phyloP scores from a whole-genome alignment of 2,329 filamentous ascomycete genomes.

The Pseudogymnoascus sp. region DNA sequence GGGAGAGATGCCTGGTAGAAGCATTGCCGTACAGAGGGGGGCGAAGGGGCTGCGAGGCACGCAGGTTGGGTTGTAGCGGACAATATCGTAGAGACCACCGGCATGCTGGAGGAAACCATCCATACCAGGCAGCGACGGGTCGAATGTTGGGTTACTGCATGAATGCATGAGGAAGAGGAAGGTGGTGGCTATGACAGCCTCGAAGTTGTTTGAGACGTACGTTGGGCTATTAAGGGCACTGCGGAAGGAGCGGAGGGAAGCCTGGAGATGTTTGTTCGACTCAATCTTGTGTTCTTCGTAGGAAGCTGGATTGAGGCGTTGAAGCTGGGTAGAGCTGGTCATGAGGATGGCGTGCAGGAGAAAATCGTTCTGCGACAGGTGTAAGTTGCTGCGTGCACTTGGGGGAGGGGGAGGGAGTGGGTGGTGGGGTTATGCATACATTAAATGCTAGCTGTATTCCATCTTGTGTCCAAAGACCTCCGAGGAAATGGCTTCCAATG shows the following conservation, averaged over 20 bases:
- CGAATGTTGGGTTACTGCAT: background rate
- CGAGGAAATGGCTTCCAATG: slow-evolving; percentile 1
- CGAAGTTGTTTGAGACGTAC: slow-evolving; percentile 10
- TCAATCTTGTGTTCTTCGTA: slow-evolving; percentile 11
- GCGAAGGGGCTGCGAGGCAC: slow-evolving; percentile 9
- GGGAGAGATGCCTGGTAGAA: slow-evolving; percentile 10
- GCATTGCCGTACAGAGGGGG: slow-evolving; percentile 9
- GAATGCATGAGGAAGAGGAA: slow-evolving; percentile 15
- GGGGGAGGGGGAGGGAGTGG: too few relatives aligned
- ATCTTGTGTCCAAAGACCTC: slow-evolving; percentile 12
- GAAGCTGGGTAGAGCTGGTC: slow-evolving; percentile 10
- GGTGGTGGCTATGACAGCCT: slow-evolving; percentile 16
- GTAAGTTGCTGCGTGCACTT: background rate
- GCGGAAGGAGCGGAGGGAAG: slow-evolving; percentile 13
- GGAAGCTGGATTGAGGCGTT: background rate
- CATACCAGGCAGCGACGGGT: slow-evolving; percentile 3
- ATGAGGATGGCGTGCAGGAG: slow-evolving; percentile 16
- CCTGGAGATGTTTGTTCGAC: slow-evolving; percentile 13
- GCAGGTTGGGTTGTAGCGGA: slow-evolving; percentile 7
- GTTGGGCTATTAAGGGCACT: slow-evolving; percentile 9
- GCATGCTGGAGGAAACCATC: slow-evolving; percentile 17
- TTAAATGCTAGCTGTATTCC: slow-evolving; percentile 16
- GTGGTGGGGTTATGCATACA: background rate
- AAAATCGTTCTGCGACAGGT: slow-evolving; percentile 13
- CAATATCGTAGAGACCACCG: slow-evolving; percentile 13